These are phyloP conservation scores for Backusella sp. DNA, from an alignment of 192 early-diverging fungal genomes.

Conservation along the genomic window DNA sequence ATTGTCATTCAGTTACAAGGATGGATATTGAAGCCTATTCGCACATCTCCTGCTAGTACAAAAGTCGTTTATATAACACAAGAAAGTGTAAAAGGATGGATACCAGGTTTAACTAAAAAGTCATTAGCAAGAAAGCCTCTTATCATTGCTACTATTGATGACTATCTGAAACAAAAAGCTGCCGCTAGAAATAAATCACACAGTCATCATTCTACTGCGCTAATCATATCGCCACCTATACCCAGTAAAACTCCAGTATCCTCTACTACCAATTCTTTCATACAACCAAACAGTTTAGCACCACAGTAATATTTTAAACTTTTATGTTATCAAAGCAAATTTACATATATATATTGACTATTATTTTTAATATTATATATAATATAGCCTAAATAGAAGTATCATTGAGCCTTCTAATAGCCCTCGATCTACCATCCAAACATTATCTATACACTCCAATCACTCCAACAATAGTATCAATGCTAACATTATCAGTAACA, in stretches of 20 bases:
- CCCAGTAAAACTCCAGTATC: constrained; percentile 3
- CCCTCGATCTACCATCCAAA: not conserved
- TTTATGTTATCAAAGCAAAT: not conserved
- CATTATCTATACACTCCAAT: not conserved
- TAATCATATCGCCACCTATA: constrained; percentile 11
- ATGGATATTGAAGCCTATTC: constrained; percentile 48
- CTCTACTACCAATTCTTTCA: constrained; percentile 9
- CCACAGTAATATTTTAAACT: constrained; percentile 1
- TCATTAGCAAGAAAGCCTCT: constrained; percentile 46
- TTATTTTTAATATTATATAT: not conserved
- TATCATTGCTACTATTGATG: constrained; percentile 44
- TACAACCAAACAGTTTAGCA: not conserved
- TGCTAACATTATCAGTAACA: not conserved
- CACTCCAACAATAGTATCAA: not conserved
- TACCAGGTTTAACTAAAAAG: constrained; percentile 48
- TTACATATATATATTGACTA: not conserved
- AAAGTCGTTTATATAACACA: constrained; percentile 53
- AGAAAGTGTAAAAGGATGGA: constrained; percentile 39
- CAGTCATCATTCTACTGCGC: constrained; percentile 9
- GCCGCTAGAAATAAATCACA: constrained; percentile 11
- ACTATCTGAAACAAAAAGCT: constrained; percentile 48
- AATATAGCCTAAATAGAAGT: not conserved
- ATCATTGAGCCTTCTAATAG: not conserved
- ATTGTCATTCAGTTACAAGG: constrained; percentile 36
- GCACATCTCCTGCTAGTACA: constrained; percentile 42